Evolutionary conservation across 78 protist species (phyloP), one percentile per base, ranked within the genome.

Genomic region (slime mould (Dictyostelium discoideum)): DNA sequence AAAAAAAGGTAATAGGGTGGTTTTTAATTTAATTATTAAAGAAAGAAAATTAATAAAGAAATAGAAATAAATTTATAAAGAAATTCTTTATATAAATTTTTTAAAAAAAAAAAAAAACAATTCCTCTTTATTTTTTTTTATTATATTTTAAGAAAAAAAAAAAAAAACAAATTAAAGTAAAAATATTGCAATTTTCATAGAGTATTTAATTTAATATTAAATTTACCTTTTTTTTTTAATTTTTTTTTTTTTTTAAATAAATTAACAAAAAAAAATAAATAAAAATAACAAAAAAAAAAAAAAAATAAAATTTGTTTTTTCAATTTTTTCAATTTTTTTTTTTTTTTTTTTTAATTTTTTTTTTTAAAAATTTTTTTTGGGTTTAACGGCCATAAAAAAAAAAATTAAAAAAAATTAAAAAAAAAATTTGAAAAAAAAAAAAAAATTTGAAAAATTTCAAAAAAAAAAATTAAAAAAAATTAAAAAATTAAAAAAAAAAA

Each of bases 331-430:
- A 37, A 14, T 78, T 44, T 78, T 44, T 37, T 78, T 78, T 78
- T 78, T 78, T 78, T 78, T 78, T 78, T 44, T 78, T 40, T 40
- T 78, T 26, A 26, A 73, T 26, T 73, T 73, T 32, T 73, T 73
- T 26, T 73, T 73, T 26, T 32, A 2, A 13, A 73, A 32, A 73
- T n/a, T n/a, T 32, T 32, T 32, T 32, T 32, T 32, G 37, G 37
- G 37, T 32, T 32, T 32, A 32, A 32, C 37, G 37, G 37, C 37
- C 37, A 32, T 32, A 32, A 32, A 32, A 32, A 32, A 32, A 32
- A 32, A 32, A 32, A 32, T 32, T 32, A 32, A 32, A 32, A 32
- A 32, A 32, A 32, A 32, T 32, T 32, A 32, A 32, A 50, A 50
- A 50, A 50, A 50, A 50, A 50, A n/a, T n/a, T 50, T 50, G 8